phyloP scores from a whole-genome alignment of 441 rosid genomes.

The Gossypium gossypioides region DNA sequence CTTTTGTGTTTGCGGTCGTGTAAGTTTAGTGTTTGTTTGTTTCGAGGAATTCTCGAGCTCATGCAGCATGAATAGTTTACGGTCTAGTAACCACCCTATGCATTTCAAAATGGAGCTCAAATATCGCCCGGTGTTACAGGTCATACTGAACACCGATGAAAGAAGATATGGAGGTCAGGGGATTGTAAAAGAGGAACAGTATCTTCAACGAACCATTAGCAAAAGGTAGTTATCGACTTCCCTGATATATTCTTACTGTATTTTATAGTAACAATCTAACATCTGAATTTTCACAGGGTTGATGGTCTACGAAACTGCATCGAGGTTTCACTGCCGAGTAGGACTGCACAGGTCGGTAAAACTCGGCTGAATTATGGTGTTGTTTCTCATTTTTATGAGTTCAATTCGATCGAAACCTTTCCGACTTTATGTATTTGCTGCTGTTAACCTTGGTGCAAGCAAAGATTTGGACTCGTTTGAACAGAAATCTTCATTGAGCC shows the following conservation, averaged over 20 bases:
- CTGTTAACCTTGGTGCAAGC: background rate
- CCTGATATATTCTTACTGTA: background rate
- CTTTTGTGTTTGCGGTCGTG: too few relatives aligned
- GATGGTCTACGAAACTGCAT: constrained; percentile 72
- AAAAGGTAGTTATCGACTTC: constrained; percentile 38
- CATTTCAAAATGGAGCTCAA: constrained; percentile 9
- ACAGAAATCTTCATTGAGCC: background rate
- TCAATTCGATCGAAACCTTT: background rate
- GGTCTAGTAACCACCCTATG: background rate
- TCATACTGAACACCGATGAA: constrained; percentile 72
- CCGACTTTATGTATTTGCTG: background rate
- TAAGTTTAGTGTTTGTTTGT: background rate
- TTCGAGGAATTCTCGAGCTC: background rate
- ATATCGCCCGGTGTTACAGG: constrained; percentile 29
- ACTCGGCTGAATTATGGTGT: constrained; percentile 4
- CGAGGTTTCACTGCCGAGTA: constrained; percentile 66
- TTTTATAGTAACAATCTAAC: constrained; percentile 11
- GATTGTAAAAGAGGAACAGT: constrained; percentile 39
- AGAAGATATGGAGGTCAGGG: constrained; percentile 73
- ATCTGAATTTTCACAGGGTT: constrained; percentile 38
- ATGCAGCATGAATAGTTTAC: background rate
- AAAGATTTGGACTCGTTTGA: background rate
- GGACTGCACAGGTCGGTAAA: constrained; percentile 83
- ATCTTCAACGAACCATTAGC: constrained; percentile 58
- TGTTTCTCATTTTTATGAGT: background rate